Base-by-base conservation (phyloP, 495 filamentous ascomycete genomes). In the Penicillium alfredii region DNA sequence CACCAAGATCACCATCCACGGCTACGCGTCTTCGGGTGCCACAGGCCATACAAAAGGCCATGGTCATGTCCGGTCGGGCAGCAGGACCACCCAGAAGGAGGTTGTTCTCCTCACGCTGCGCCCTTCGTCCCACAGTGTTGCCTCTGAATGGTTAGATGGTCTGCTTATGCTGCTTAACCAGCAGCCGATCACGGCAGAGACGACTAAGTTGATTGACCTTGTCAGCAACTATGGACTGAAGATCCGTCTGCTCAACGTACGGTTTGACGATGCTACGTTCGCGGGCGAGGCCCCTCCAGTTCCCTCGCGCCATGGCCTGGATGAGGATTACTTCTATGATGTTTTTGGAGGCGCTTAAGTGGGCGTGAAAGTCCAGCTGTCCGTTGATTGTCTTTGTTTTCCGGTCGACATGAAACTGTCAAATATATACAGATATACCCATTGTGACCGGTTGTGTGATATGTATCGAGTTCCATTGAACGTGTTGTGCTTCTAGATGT, bases 131-230 rank as follows among this genome's bases (percentile, higher is more conserved):
- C 85, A 92, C 49, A 84, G 77, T 41, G 56, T 89, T 14, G 93
- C 92, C 8, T 89, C 89, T 2, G 93, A 99, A 60, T 99, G 92
- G 92, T 66, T 97, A 0, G 93, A 99, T 55, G 93, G 93, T 1
- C 63, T 99, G 32, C 76, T 96, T 15, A 94, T 99, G 88, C 65
- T 99, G 25, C 71, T 99, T 19, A 86, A 88, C 54, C 92, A 99
- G 55, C 80, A 88, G 26, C 92, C 92, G 8, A 94, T 99, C 59
- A 99, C 93, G n/a, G 73, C 85, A 13, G 90, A 97, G 60, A 97
- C 92, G 4, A 85, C 78, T 47, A 92, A 89, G 55, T 65, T 97
- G 33, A 82, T 95, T 35, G 76, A 80, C 23, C 61, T 95, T 46
- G 81, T 99, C 17, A 74, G 77, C 44, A 83, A 90, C 44, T 97